phyloP scores from a whole-genome alignment of 352 stramenopile species.

The Pythium scleroteichum region DNA sequence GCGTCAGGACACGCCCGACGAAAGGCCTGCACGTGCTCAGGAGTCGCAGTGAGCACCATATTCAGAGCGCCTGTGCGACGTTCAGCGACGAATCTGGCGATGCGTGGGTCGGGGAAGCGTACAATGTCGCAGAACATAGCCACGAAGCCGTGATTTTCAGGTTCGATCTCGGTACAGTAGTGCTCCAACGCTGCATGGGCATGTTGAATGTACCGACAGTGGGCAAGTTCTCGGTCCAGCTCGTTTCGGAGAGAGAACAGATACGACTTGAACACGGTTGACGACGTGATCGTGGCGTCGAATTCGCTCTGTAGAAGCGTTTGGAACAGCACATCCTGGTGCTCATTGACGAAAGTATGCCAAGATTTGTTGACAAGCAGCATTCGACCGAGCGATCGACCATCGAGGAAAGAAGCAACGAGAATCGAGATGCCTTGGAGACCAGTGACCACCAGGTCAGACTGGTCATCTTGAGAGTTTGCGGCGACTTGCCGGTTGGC shows the following conservation, averaged over 20 bases:
- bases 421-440: slow-evolving; percentile 55
- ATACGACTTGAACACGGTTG: slow-evolving; percentile 53
- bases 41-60: slow-evolving; percentile 63
- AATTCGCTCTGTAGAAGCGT: slow-evolving; percentile 43
- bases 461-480: not conserved
- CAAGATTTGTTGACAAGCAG: slow-evolving; percentile 45
- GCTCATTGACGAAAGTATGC: slow-evolving; percentile 38
- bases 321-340: slow-evolving; percentile 44
- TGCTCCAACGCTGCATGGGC: slow-evolving; percentile 49
- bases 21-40: slow-evolving; percentile 62
- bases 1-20: slow-evolving; percentile 48
- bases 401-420: slow-evolving; percentile 56
- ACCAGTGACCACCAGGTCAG: slow-evolving; percentile 33
- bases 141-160: slow-evolving; percentile 57
- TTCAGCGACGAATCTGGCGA: slow-evolving; percentile 57
- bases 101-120: slow-evolving; percentile 55
- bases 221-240: slow-evolving; percentile 47
- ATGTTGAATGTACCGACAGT: slow-evolving; percentile 40
- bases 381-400: slow-evolving; percentile 41
- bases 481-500: not conserved
- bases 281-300: slow-evolving; percentile 40
- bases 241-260: slow-evolving; percentile 45
- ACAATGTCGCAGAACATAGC: slow-evolving; percentile 81
- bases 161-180: slow-evolving; percentile 49
- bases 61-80: slow-evolving; percentile 59